Evolutionary conservation across 768 basidiomycete genomes (phyloP).

Genomic region (Mrakia gelida): DNA sequence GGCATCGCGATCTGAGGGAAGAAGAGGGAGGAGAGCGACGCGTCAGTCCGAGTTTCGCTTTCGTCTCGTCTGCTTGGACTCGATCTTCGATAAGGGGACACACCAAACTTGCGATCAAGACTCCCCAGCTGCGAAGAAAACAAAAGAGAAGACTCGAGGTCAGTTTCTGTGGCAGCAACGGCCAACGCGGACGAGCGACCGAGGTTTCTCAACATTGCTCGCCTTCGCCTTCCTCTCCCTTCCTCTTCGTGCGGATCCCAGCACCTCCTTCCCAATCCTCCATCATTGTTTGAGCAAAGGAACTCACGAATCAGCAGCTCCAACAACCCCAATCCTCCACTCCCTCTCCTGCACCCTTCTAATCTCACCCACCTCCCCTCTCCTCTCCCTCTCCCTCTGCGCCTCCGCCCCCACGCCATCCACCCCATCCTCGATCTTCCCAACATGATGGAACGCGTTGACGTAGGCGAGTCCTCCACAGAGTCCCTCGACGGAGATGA

Average conservation of each 20-base stretch:
- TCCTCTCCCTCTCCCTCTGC: slow-evolving; percentile 14
- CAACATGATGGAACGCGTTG: slow-evolving; percentile 78
- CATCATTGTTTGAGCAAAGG: too few relatives aligned
- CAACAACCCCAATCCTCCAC: slow-evolving; percentile 85
- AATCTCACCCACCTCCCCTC: slow-evolving; percentile 46
- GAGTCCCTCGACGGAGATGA: slow-evolving; percentile 83
- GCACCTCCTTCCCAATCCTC: too few relatives aligned
- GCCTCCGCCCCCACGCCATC: slow-evolving; percentile 51
- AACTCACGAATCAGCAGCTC: slow-evolving; percentile 59
- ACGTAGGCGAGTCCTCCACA: slow-evolving; percentile 92
- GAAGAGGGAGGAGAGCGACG: slow-evolving; percentile 59
- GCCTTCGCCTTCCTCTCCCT: too few relatives aligned
- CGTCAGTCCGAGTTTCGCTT: background rate
- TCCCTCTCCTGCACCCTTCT: slow-evolving; percentile 70
- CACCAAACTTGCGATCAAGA: slow-evolving; percentile 56
- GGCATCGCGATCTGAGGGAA: slow-evolving; percentile 65
- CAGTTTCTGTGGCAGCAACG: too few relatives aligned
- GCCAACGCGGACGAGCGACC: too few relatives aligned
- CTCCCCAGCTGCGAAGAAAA: slow-evolving; percentile 55
- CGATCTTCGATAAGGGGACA: background rate
- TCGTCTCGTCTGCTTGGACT: background rate
- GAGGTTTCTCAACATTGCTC: too few relatives aligned
- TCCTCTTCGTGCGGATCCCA: too few relatives aligned
- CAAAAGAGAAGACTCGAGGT: too few relatives aligned
- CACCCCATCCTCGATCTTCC: slow-evolving; percentile 48